Base-by-base conservation (phyloP, 257 asterid genomes). In the Osmanthus fragrans region DNA sequence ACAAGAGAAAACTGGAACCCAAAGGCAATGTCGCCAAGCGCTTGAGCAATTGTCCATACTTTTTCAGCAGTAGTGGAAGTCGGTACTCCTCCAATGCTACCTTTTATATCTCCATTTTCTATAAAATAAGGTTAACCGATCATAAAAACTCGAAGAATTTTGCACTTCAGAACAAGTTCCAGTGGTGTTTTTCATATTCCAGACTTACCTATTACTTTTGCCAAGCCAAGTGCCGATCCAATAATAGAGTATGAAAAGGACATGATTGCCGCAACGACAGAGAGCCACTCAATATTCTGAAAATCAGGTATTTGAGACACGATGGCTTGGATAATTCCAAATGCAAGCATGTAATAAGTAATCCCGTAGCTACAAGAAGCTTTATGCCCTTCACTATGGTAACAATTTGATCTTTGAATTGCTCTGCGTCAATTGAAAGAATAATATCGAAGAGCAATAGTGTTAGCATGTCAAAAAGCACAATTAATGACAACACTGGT, bases 261-360 rank as follows among this genome's bases (percentile, higher is more conserved):
- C 96, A 92, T 92, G 83, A 84, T 70, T 33, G 97, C 92, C 1
- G 95, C 95, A 51, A 90, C 36, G 72, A 85, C 67, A 32, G 97
- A 92, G 29, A 92, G 85, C 97, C 92, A 89, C 70, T 85, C 86
- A 74, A 83, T 90, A 74, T 85, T 86, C 45, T 82, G 91, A 63
- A 92, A 91, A 84, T 88, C 84, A 29, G 96, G 95, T 78, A 88
- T 91, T 77, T 90, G 97, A 15, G 97, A 92, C 64, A 76, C 81
- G 18, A 87, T 13, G 40, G 88, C 84, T 83, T 92, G 95, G 82
- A 88, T 73, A 23, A 81, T 37, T 49, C 96, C 97, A 72, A 90
- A 92, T n/a, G 86, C 12, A 58, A 91, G 78, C 74, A 84, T 88
- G 76, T 80, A 91, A 45, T 73, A 84, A 77, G 85, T 76, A 73